Conservation (phyloP, 768 basidiomycete species). For the Boletus vinaceobasis region DNA sequence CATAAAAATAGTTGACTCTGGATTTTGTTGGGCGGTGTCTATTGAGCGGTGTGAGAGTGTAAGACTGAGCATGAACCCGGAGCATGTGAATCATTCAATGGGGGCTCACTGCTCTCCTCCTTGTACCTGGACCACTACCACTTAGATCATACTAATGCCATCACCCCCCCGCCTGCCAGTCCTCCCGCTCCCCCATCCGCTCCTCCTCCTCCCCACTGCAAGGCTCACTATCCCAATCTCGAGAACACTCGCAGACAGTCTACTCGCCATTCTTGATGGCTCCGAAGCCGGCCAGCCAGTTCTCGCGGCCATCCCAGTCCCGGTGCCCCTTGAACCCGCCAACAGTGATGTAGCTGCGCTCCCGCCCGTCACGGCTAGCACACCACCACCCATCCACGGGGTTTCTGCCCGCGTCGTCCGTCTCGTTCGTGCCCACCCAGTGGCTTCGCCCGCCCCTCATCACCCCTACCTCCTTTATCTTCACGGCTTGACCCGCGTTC, state of each 20-base stretch:
- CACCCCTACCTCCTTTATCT: slow-evolving; percentile 69
- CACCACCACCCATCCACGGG: slow-evolving; percentile 51
- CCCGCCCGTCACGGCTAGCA: background rate
- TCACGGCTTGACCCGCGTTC: slow-evolving; percentile 67
- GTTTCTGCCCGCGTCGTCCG: slow-evolving; percentile 70
- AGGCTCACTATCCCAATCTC: slow-evolving; percentile 66
- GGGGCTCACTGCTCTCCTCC: background rate
- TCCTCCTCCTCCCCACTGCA: slow-evolving; percentile 72
- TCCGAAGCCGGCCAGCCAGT: slow-evolving; percentile 62
- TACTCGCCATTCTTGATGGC: slow-evolving; percentile 66
- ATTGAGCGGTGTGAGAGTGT: background rate
- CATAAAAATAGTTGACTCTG: slow-evolving; percentile 30
- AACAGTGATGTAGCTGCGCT: slow-evolving; percentile 5
- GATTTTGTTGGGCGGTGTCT: background rate
- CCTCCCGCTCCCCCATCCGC: slow-evolving; percentile 66
- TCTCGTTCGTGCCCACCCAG: slow-evolving; percentile 59
- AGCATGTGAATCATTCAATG: background rate
- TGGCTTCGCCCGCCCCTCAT: slow-evolving; percentile 30
- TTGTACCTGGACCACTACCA: background rate
- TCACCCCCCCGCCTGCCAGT: slow-evolving; percentile 52
- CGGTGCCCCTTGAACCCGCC: slow-evolving; percentile 20
- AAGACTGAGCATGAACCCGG: background rate
- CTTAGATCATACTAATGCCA: slow-evolving; percentile 14
- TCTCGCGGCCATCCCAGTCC: slow-evolving; percentile 63
- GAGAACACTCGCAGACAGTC: slow-evolving; percentile 55